These are phyloP conservation scores for Quercus gilva DNA, from an alignment of 306 rosid genomes.

Conservation along the genomic window DNA sequence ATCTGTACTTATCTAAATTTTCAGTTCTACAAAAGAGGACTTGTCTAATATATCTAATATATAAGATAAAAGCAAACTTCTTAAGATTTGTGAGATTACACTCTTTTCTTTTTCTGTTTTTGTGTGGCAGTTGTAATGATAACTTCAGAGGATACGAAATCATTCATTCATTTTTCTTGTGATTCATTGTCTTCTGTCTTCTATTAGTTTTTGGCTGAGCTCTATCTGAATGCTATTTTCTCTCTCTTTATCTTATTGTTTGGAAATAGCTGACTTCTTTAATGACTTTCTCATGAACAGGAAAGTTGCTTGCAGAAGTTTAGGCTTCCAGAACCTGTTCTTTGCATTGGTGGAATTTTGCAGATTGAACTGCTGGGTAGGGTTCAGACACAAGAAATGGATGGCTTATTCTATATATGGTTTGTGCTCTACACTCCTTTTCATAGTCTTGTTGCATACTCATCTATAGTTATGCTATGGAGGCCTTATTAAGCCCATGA, in stretches of 20 bases:
- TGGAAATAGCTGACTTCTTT: conserved; percentile 7
- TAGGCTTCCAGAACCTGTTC: conserved; percentile 85
- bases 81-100: background rate
- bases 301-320: conserved; percentile 61
- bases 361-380: conserved; percentile 92
- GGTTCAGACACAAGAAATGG: conserved; percentile 84
- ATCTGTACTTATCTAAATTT: background rate
- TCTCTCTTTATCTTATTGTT: background rate
- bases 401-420: conserved; percentile 83
- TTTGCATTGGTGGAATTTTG: conserved; percentile 86
- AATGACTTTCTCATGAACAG: conserved; percentile 40
- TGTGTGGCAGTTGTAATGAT: background rate
- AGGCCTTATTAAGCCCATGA: conserved; percentile 9
- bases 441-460: background rate
- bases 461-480: background rate
- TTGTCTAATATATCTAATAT: background rate
- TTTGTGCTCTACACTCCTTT: conserved; percentile 27
- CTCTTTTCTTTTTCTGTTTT: background rate
- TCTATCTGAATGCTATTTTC: background rate
- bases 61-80: background rate
- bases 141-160: background rate
- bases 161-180: background rate
- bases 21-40: background rate
- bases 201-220: background rate
- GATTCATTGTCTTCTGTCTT: background rate